Evolutionary conservation across 192 early-diverging fungal species (phyloP).

Genomic region (Coemansia sp.): DNA sequence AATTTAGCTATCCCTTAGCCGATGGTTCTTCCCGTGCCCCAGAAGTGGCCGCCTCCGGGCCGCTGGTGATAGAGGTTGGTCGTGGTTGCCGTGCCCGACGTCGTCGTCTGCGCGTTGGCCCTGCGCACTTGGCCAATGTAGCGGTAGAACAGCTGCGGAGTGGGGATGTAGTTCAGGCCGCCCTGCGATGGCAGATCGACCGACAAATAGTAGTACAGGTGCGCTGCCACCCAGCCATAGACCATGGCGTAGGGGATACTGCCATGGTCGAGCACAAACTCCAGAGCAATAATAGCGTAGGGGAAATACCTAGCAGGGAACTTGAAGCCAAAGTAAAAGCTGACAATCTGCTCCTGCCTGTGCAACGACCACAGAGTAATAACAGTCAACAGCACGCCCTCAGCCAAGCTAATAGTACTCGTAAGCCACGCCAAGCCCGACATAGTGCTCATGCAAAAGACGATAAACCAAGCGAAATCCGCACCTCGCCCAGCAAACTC

Average conservation of each 20-base stretch:
- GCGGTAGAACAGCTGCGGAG: constrained; percentile 61
- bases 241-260: constrained; percentile 55
- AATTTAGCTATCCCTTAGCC: constrained; percentile 13
- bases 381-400: constrained; percentile 60
- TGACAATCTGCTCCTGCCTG: constrained; percentile 56
- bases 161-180: constrained; percentile 63
- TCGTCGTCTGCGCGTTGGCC: constrained; percentile 15
- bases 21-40: constrained; percentile 55
- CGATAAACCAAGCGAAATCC: constrained; percentile 77
- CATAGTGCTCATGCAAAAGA: constrained; percentile 52
- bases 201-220: constrained; percentile 73
- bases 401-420: constrained; percentile 8
- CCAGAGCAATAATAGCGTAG: constrained; percentile 62
- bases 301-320: constrained; percentile 79
- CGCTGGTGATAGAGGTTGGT: constrained; percentile 19
- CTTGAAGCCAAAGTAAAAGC: constrained; percentile 71
- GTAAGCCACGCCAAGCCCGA: constrained; percentile 29
- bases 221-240: constrained; percentile 66
- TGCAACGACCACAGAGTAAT: constrained; percentile 77
- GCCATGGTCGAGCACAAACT: constrained; percentile 49
- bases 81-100: constrained; percentile 17
- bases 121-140: constrained; percentile 44
- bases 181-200: constrained; percentile 64
- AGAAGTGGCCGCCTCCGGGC: constrained; percentile 52
- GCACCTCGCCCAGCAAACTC: constrained; percentile 66